Evolutionary conservation across 139 green algal genomes (phyloP).

Genomic region (Nannochloris sp.): DNA sequence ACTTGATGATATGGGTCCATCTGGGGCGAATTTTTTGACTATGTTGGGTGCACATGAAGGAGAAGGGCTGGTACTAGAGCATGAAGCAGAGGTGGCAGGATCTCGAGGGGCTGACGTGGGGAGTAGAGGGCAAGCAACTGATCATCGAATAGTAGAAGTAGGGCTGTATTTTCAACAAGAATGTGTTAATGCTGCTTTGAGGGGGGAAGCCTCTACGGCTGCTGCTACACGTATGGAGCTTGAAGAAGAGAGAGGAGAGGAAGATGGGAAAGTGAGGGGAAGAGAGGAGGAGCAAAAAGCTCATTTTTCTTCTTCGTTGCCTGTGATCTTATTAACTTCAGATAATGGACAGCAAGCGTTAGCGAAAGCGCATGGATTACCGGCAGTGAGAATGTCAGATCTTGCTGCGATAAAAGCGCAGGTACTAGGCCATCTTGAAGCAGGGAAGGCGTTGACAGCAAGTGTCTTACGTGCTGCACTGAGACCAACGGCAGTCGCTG

Average conservation of each 20-base stretch:
- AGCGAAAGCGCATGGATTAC: slow-evolving; percentile 59
- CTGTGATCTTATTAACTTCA: slow-evolving; percentile 64
- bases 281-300: not conserved
- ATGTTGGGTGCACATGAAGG: slow-evolving; percentile 67
- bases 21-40: slow-evolving; percentile 61
- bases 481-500: slow-evolving; percentile 2
- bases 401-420: not conserved
- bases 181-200: too few species aligned
- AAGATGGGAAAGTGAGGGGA: not conserved
- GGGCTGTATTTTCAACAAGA: slow-evolving; percentile 63
- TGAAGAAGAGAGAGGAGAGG: not conserved
- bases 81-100: slow-evolving; percentile 38
- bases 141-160: slow-evolving; percentile 59
- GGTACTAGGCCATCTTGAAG: not conserved
- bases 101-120: slow-evolving; percentile 18
- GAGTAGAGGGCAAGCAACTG: slow-evolving; percentile 36
- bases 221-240: not conserved
- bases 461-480: slow-evolving; percentile 12
- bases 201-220: too few species aligned
- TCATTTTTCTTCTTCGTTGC: slow-evolving; percentile 18
- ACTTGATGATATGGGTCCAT: slow-evolving; percentile 58
- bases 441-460: not conserved
- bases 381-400: slow-evolving; percentile 33
- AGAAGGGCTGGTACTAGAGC: slow-evolving; percentile 60
- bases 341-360: slow-evolving; percentile 59